Base-by-base conservation (phyloP, 75 land plant genomes). In the Ceratopteris richardii region DNA sequence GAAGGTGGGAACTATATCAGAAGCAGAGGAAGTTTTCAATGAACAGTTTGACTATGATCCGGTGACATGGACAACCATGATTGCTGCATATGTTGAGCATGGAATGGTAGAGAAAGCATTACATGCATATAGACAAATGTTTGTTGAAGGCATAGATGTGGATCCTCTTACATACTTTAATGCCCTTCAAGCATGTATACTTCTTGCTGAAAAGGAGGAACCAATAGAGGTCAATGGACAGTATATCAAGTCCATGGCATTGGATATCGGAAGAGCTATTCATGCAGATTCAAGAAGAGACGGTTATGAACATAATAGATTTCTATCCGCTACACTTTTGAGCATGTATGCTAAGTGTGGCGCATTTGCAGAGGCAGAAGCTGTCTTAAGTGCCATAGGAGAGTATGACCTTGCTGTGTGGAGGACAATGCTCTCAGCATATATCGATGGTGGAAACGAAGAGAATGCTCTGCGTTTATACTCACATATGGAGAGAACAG, bases 1-100 rank as follows among this genome's bases (percentile, higher is more conserved):
- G 16, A 56, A 36, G 2, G 55, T 56, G 25, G 64, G 66, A 53
- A 22, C 58, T 42, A 28, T 65, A 31, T 28, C 17, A 24, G 46
- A 73, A 31, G 81, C 81, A 44, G 52, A 71, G 58, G 29, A 50
- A 22, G 21, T 73, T 64, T 78, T 73, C 33, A 65, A 62, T 27
- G 71, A 51, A 50, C 63, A 68, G 64, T 51, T 27, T 11, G 30
- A 41, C 2, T 56, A 51, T 31, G 70, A 72, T 39, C 13, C 29
- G 0, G 76, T 78, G 19, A 16, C 74, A 39, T 78, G 81, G 81
- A 78, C 72, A 11, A 27, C 77, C 0, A 74, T 74, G 66, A 21
- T 74, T 29, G 58, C 65, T 2, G 77, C 70, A 7, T 74, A 67
- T 44, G 70, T 70, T 0, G 66, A 74, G 33, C 57, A 31, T 31